Evolutionary conservation across 164 flowering plant genomes (phyloP).

Genomic region (Taxillus chinensis): DNA sequence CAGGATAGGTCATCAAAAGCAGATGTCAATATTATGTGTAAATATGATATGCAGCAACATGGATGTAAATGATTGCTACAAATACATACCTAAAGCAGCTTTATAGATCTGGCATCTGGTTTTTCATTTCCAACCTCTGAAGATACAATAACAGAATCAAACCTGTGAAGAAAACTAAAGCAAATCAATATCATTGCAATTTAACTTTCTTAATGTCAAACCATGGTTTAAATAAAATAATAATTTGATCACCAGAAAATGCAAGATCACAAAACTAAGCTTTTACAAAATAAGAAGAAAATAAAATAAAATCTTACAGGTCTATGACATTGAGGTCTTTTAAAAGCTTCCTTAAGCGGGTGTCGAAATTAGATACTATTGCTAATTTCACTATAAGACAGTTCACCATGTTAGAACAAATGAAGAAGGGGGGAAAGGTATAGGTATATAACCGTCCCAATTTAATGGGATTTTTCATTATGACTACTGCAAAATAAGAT

Average conservation of each 20-base stretch:
- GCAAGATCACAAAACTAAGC: too few species aligned
- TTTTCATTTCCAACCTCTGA: constrained; percentile 93
- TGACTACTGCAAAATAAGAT: constrained; percentile 2
- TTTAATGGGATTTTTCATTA: not conserved
- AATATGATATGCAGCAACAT: too few species aligned
- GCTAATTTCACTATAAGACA: constrained; percentile 69
- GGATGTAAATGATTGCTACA: not conserved
- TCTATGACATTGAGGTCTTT: constrained; percentile 68
- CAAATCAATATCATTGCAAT: not conserved
- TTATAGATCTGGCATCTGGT: constrained; percentile 62
- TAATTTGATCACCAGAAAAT: not conserved
- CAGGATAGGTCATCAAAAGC: too few species aligned
- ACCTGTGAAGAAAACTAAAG: constrained; percentile 32
- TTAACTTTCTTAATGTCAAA: too few species aligned
- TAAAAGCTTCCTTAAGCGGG: constrained; percentile 80
- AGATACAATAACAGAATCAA: constrained; percentile 84
- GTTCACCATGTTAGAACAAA: constrained; percentile 10
- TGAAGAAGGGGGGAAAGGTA: not conserved
- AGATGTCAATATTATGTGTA: too few species aligned
- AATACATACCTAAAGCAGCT: constrained; percentile 63
- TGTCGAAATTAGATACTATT: constrained; percentile 92
- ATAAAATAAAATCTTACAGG: constrained; percentile 37
- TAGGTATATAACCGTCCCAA: not conserved
- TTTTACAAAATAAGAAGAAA: not conserved
- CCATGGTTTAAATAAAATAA: not conserved